Base-by-base conservation (phyloP, 768 basidiomycete species). In the Lactarius psammicola region DNA sequence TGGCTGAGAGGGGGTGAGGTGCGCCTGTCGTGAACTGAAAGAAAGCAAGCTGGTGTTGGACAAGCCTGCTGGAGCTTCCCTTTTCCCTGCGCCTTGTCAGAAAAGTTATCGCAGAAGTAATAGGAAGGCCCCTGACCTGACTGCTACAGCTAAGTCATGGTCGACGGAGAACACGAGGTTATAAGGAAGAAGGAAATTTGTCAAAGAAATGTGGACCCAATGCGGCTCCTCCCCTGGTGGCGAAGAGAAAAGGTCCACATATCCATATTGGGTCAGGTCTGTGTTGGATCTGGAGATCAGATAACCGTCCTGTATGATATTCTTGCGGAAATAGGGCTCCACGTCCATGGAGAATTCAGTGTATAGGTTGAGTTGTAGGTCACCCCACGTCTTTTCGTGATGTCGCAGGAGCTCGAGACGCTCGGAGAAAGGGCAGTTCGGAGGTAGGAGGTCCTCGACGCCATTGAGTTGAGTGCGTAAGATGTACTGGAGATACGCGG, bases 321-420 rank as follows among this genome's bases (percentile, higher is more conserved):
- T 38, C 3, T 40, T 30, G 23, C 44, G 17, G 10, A 18, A 6
- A 33, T 55, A 10, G 31, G 28, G 38, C 6, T 34, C 28, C 13
- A 36, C 26, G 46, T 20, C 13, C 13, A 49, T 38, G 4, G 46
- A 3, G 15, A 66, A 66, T 6, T 62, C 46, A 28, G 60, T 36
- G n/a, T 17, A 57, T 17, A 15, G 2, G 6, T 15, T 62, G 60
- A 57, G 31, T 49, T 62, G 60, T 15, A 66, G 20, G 30, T 42
- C n/a, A 34, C 38, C 62, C 65, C 65, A 66, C 20, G 65, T 40
- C 4, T 53, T 57, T 34, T 66, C 65, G 13, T 66, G 65, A 33
- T 40, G 10, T 34, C 60, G 46, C 56, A 66, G 15, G 3, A 62
- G 60, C 9, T 66, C 38, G 38, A 66, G 56, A 10, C 65, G 65